These are phyloP conservation scores for Tilletia horrida DNA, from an alignment of 1,284 basidiomycete genomes.

Conservation along the genomic window DNA sequence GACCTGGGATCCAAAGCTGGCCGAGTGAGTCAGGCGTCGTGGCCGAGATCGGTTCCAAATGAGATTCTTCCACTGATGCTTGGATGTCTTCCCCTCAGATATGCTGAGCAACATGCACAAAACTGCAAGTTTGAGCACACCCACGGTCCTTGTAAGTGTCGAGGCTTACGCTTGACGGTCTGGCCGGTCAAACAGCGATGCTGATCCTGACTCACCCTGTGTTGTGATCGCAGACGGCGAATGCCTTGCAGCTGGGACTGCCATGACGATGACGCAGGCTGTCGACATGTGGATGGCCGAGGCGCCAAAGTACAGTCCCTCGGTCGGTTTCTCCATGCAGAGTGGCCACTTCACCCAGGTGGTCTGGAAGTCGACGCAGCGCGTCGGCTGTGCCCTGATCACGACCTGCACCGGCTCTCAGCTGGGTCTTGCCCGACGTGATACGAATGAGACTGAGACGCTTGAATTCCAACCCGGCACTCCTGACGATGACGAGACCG, in stretches of 20 bases:
- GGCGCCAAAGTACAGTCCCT: not conserved
- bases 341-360: conserved; percentile 22
- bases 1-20: conserved; percentile 5
- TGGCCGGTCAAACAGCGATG: too few species aligned
- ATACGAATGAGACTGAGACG: not conserved
- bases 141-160: not conserved
- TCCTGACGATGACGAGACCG: too few species aligned
- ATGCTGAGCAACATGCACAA: not conserved
- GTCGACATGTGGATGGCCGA: conserved; percentile 17
- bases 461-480: not conserved
- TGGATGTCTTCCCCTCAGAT: not conserved
- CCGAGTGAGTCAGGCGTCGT: not conserved
- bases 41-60: not conserved
- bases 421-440: not conserved
- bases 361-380: conserved; percentile 19
- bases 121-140: conserved; percentile 7
- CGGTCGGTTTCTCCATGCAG: conserved; percentile 5
- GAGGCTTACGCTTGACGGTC: too few species aligned
- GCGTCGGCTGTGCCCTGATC: conserved; percentile 19
- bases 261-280: not conserved
- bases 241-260: conserved; percentile 6
- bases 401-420: conserved; percentile 7
- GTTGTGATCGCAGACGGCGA: not conserved
- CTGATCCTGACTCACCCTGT: too few species aligned
- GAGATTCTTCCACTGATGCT: not conserved